Percentiles rank a stretch among this genome's conserved stretches.
Conservation (phyloP, 306 rosid genomes). For the Begonia masoniana region DNA sequence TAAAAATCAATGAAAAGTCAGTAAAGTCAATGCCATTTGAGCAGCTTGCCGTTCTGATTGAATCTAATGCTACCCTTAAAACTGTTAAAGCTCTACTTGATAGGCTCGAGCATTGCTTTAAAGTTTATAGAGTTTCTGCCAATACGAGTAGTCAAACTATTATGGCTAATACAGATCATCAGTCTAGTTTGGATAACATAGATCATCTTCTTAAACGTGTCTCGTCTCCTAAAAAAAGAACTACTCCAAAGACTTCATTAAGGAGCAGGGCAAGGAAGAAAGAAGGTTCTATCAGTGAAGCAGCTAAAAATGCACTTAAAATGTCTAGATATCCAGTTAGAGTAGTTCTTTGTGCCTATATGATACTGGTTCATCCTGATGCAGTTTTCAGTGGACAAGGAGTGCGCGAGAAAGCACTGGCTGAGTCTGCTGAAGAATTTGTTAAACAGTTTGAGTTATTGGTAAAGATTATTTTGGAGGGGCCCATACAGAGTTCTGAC, state of each 20-base stretch:
- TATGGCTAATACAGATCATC: constrained; percentile 23
- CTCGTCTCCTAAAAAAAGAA: constrained; percentile 64
- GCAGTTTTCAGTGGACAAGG: constrained; percentile 54
- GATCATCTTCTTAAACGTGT: constrained; percentile 90
- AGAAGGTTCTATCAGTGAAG: constrained; percentile 10
- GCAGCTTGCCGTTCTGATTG: constrained; percentile 72
- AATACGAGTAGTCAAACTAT: not conserved
- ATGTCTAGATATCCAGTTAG: constrained; percentile 76
- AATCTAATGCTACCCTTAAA: constrained; percentile 62
- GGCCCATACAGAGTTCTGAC: constrained; percentile 50
- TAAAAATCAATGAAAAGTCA: constrained; percentile 53
- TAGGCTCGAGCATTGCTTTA: constrained; percentile 69
- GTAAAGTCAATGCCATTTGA: constrained; percentile 85
- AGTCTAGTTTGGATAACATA: constrained; percentile 52
- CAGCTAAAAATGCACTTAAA: constrained; percentile 2
- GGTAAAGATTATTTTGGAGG: constrained; percentile 52
- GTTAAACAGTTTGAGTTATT: constrained; percentile 55
- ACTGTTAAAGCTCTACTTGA: constrained; percentile 67
- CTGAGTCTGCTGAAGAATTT: constrained; percentile 68
- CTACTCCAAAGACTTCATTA: constrained; percentile 39
- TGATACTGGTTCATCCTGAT: constrained; percentile 16
- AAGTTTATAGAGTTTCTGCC: constrained; percentile 24
- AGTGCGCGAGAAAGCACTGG: constrained; percentile 60
- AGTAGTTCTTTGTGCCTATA: constrained; percentile 51
- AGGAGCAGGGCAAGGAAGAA: constrained; percentile 43